Evolutionary conservation across 371 early-diverging fungal species (phyloP).

Genomic region (Paraphysoderma sedebokerense): DNA sequence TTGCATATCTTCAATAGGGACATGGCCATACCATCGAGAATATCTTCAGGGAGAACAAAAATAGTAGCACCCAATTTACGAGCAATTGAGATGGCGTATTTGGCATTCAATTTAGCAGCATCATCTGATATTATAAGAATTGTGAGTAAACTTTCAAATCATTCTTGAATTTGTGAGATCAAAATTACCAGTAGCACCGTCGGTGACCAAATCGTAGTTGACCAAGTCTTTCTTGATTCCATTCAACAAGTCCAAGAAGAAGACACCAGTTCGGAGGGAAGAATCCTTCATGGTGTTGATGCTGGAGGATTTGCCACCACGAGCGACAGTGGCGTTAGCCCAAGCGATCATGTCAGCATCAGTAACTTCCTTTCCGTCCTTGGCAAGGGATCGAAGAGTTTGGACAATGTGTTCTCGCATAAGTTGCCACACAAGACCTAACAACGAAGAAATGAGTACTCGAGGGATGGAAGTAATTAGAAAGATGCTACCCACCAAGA

Average conservation of each 20-base stretch:
- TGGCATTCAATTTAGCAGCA: conserved; percentile 76
- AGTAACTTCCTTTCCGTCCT: conserved; percentile 57
- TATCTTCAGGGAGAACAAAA: conserved; percentile 91
- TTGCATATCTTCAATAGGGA: too few species aligned
- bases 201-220: conserved; percentile 67
- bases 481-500: too few species aligned
- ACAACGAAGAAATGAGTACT: too few species aligned
- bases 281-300: conserved; percentile 71
- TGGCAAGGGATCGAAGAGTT: conserved; percentile 66
- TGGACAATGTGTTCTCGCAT: conserved; percentile 92
- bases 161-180: too few species aligned
- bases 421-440: conserved; percentile 86
- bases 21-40: conserved; percentile 91
- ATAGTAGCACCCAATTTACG: conserved; percentile 95
- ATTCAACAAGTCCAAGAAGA: conserved; percentile 79
- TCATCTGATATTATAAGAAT: too few species aligned
- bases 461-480: too few species aligned
- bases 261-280: conserved; percentile 52
- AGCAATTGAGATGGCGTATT: conserved; percentile 91
- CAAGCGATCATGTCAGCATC: conserved; percentile 82
- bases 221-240: conserved; percentile 80
- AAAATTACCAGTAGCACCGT: too few species aligned
- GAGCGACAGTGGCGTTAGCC: conserved; percentile 69
- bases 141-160: too few species aligned
- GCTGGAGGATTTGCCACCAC: conserved; percentile 40